Base-by-base conservation (phyloP, 345 rosid species). In the Angophora floribunda region DNA sequence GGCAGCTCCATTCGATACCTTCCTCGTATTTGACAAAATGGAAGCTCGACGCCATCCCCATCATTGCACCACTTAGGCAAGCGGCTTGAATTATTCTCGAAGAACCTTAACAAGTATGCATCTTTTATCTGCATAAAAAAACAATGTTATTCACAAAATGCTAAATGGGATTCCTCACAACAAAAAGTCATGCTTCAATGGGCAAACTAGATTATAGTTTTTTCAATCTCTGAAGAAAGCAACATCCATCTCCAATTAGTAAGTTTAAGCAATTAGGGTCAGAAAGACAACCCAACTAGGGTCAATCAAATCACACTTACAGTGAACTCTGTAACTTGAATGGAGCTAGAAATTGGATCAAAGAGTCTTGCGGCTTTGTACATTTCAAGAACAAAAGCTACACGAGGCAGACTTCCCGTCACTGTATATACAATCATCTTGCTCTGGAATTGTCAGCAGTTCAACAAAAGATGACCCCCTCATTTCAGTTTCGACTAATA, bases 1-100 rank as follows among this genome's bases (percentile, higher is more conserved):
- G 97, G 99, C 88, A 98, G 93, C 87, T 98, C 99, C 99, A 98
- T 98, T 85, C 98, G 93, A 88, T 98, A 98, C 90, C 95, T 94
- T 84, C 99, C 99, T 75, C 86, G 88, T 78, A 98, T 96, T 91
- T 98, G 99, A 92, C 99, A 98, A 85, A 92, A 98, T 3, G 97
- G 97, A 32, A 97, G 95, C 93, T 96, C 93, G 84, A 93, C 95
- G 65, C 84, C 44, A n/a, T 95, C 98, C 24, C 91, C 96, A 87
- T 93, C 94, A 86, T 96, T 97, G 96, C 98, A 98, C 99, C 98
- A 98, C 88, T 91, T 90, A 15, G 98, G 99, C 47, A 98, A 93
- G 85, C 93, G 95, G 91, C 97, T 98, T 85, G 96, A 94, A 90
- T 98, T 91, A 80, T 88, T 94, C 90, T 96, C 96, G 47, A 94